phyloP scores from a whole-genome alignment of 805 yeast genomes.

The Candida qinlingensis region DNA sequence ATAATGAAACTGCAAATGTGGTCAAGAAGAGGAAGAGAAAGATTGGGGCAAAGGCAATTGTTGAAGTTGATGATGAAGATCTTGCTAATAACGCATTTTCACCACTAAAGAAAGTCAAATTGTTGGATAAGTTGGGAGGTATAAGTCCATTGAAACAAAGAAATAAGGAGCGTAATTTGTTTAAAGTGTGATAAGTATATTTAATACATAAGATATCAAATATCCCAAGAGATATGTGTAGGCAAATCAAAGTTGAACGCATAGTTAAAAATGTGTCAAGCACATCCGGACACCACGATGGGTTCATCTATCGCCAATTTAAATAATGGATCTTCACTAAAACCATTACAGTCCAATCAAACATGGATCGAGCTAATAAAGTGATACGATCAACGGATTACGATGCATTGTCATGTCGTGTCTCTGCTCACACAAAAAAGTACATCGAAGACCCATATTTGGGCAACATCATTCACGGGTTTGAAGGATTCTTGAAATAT shows the following conservation, averaged over 20 bases:
- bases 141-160: conserved; percentile 25
- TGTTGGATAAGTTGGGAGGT: conserved; percentile 22
- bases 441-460: conserved; percentile 40
- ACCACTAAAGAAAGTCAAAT: conserved; percentile 23
- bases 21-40: conserved; percentile 20
- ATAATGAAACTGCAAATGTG: neutral
- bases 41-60: conserved; percentile 15
- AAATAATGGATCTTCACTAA: neutral
- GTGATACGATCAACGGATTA: conserved; percentile 44
- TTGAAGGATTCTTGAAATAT: conserved; percentile 19
- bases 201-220: too few relatives aligned
- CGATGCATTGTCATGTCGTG: conserved; percentile 66
- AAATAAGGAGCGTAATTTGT: conserved; percentile 21
- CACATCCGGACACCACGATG: neutral
- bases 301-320: neutral
- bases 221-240: too few relatives aligned
- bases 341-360: neutral
- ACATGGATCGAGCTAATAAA: conserved; percentile 12
- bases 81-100: conserved; percentile 7
- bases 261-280: neutral
- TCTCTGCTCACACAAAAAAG: conserved; percentile 42
- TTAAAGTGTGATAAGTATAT: conserved; percentile 15
- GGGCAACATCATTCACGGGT: conserved; percentile 12
- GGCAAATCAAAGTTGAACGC: neutral
- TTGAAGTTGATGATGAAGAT: conserved; percentile 19